Evolutionary conservation across 1,139 yeast genomes (phyloP).

Genomic region (Pichia sp.): DNA sequence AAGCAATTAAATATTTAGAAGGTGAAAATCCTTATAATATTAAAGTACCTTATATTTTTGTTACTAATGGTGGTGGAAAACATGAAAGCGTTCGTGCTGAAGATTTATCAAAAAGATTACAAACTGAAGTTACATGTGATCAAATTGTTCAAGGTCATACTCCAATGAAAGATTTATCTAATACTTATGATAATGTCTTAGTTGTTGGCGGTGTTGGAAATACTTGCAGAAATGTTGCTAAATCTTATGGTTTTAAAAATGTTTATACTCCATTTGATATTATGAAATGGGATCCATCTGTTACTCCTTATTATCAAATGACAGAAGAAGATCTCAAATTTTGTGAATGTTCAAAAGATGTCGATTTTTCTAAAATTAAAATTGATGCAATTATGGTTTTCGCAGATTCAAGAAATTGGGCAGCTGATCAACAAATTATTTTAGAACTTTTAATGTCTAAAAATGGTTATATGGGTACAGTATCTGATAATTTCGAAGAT

Average conservation of each 20-base stretch:
- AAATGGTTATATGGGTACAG: constrained; percentile 78
- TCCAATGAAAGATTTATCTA: constrained; percentile 75
- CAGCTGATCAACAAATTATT: constrained; percentile 83
- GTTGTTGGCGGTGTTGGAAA: constrained; percentile 85
- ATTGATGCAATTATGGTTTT: constrained; percentile 73
- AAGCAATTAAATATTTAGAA: constrained; percentile 62
- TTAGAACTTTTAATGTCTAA: constrained; percentile 68
- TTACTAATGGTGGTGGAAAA: constrained; percentile 86
- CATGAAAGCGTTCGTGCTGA: constrained; percentile 67
- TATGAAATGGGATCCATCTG: constrained; percentile 81
- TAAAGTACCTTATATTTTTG: constrained; percentile 78
- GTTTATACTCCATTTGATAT: constrained; percentile 76
- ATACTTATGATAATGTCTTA: constrained; percentile 59
- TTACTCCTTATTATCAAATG: constrained; percentile 70
- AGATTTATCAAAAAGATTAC: constrained; percentile 57
- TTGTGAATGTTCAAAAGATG: constrained; percentile 44
- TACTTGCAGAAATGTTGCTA: constrained; percentile 74
- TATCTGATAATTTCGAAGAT: constrained; percentile 59
- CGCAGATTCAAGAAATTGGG: constrained; percentile 86
- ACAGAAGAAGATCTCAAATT: constrained; percentile 61
- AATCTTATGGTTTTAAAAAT: constrained; percentile 67
- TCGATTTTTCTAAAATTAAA: constrained; percentile 56
- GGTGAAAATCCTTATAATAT: constrained; percentile 76
- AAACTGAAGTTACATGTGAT: constrained; percentile 57
- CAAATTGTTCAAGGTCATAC: constrained; percentile 88